phyloP scores from a whole-genome alignment of 2,329 filamentous ascomycete genomes.

The Trichoderma aggressivum region DNA sequence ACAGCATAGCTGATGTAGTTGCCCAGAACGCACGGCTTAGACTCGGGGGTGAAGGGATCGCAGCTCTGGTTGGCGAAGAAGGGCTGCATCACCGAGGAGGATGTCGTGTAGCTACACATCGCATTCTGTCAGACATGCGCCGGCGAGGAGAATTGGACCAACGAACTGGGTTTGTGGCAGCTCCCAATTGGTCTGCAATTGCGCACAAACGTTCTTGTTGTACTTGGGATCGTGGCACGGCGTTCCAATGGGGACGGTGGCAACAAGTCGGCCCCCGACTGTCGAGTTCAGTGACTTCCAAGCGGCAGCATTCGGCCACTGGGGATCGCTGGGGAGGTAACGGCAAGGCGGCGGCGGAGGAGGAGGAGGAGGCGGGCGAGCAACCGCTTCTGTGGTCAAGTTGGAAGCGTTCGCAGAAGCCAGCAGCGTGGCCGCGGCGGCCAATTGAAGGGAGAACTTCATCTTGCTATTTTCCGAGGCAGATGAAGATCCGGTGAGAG shows the following conservation, averaged over 20 bases:
- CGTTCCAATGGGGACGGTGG: conserved; percentile 47
- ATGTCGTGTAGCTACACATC: conserved; percentile 2
- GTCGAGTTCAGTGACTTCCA: conserved; percentile 44
- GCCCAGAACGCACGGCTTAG: conserved; percentile 39
- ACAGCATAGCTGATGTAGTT: conserved; percentile 39
- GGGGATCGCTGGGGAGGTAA: neutral
- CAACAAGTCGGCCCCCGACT: conserved; percentile 47
- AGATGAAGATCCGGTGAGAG: neutral
- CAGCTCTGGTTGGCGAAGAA: conserved; percentile 30
- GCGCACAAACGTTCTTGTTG: conserved; percentile 42
- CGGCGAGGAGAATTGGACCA: neutral
- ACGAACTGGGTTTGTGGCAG: conserved; percentile 41
- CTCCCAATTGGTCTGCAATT: conserved; percentile 43
- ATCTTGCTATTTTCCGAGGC: neutral
- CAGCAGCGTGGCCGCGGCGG: neutral
- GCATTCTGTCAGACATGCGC: neutral
- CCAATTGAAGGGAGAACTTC: neutral
- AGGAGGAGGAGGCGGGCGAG: neutral
- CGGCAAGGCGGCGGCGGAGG: neutral
- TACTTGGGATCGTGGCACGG: conserved; percentile 50
- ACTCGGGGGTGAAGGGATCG: conserved; percentile 35
- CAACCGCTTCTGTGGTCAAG: neutral
- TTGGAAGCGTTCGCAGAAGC: neutral
- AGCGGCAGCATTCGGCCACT: neutral
- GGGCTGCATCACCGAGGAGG: conserved; percentile 30